A percentile compares a stretch with the other conserved stretches of the same genome.
Conservation (phyloP, 805 yeast genomes). For the Kodamaea nitidulidarum region DNA sequence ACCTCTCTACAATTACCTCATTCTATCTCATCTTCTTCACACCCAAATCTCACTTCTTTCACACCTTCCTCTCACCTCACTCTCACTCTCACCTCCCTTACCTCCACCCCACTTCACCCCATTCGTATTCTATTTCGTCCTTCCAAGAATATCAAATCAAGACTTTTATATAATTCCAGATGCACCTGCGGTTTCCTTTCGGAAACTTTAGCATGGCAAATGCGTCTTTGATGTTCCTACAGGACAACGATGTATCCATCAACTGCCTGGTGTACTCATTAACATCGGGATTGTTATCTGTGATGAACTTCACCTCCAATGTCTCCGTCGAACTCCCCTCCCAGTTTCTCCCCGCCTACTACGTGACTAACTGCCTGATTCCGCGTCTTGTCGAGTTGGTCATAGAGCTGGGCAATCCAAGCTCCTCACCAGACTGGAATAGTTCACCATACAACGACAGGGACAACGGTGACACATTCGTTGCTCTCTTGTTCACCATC, state of each 20-base stretch:
- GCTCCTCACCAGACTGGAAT: neutral
- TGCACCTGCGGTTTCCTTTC: constrained; percentile 3
- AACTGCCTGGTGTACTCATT: constrained; percentile 40
- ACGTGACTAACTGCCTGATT: constrained; percentile 43
- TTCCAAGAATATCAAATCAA: too few species aligned
- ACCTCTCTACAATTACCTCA: too few species aligned
- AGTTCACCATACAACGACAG: constrained; percentile 24
- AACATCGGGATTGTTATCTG: constrained; percentile 28
- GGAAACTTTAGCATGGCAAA: constrained; percentile 15
- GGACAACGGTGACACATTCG: constrained; percentile 40
- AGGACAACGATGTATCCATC: constrained; percentile 16
- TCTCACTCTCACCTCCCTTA: neutral
- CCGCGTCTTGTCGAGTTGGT: constrained; percentile 13
- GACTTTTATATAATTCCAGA: constrained; percentile 5
- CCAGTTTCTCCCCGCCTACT: constrained; percentile 38
- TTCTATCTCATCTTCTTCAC: too few species aligned
- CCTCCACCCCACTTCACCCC: constrained; percentile 2
- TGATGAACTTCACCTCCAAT: constrained; percentile 17
- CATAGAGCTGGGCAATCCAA: constrained; percentile 1
- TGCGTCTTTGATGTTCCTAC: constrained; percentile 17
- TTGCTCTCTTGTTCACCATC: constrained; percentile 48
- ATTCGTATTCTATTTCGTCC: too few species aligned
- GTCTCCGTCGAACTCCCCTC: constrained; percentile 13
- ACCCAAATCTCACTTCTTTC: too few species aligned
- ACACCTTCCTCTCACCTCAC: too few species aligned